Conservation (phyloP, 257 asterid species). For the Scutellaria barbata region DNA sequence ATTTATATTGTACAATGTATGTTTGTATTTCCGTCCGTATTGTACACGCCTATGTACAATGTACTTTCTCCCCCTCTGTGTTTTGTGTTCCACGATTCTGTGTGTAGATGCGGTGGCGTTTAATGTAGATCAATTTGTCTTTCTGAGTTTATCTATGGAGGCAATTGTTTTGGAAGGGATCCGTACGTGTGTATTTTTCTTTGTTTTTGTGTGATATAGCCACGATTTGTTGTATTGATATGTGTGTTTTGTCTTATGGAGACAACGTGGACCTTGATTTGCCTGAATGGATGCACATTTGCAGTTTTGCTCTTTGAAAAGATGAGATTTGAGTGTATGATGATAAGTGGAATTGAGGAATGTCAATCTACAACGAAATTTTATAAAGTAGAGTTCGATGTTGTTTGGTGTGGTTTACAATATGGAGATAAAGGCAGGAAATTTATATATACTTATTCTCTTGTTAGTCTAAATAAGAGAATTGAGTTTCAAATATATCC, state of each 20-base stretch:
- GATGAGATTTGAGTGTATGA: conserved; percentile 12
- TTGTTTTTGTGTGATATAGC: background rate
- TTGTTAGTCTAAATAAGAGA: too few relatives aligned
- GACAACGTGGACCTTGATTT: conserved; percentile 19
- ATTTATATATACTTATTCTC: background rate
- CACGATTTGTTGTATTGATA: conserved; percentile 2
- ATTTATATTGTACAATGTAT: background rate
- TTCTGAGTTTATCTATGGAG: background rate
- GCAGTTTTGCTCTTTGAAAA: too few relatives aligned
- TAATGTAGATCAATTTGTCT: conserved; percentile 4
- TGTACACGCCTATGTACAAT: background rate
- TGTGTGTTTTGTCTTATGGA: conserved; percentile 18
- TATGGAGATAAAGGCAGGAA: background rate
- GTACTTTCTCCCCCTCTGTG: background rate
- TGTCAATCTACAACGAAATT: background rate
- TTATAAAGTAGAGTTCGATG: background rate
- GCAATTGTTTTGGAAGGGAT: conserved; percentile 31
- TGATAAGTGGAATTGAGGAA: conserved; percentile 17
- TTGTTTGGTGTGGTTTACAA: background rate
- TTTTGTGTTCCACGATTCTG: background rate
- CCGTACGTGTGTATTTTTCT: conserved; percentile 15
- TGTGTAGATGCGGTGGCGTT: conserved; percentile 27
- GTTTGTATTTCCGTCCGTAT: background rate
- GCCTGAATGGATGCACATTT: too few relatives aligned
- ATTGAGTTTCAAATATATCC: too few relatives aligned